Conservation (phyloP, 2,329 filamentous ascomycete genomes). For the Fusarium albidum region DNA sequence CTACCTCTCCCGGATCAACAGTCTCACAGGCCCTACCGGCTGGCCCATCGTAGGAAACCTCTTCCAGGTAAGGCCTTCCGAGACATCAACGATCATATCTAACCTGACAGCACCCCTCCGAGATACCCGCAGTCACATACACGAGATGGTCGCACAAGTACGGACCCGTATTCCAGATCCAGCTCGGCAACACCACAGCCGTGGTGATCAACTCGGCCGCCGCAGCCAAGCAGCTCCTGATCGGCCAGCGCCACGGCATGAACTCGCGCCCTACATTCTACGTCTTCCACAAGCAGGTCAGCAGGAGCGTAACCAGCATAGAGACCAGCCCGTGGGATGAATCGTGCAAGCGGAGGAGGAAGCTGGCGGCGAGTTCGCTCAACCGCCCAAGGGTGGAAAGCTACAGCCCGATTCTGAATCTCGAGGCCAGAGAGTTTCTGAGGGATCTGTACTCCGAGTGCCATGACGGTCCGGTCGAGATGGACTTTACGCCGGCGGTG, state of each 20-base stretch:
- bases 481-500: conserved; percentile 70
- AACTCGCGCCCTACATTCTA: conserved; percentile 72
- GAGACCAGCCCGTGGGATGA: conserved; percentile 76
- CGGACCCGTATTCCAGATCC: conserved; percentile 46
- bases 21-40: conserved; percentile 7
- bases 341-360: conserved; percentile 70
- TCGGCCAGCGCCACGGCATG: conserved; percentile 70
- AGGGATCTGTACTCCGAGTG: conserved; percentile 67
- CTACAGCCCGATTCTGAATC: conserved; percentile 73
- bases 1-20: not conserved
- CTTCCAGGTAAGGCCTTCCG: conserved; percentile 5
- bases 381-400: conserved; percentile 71
- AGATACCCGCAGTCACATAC: conserved; percentile 36
- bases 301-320: conserved; percentile 51
- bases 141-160: conserved; percentile 41
- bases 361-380: conserved; percentile 60
- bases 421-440: conserved; percentile 66
- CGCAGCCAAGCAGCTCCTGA: conserved; percentile 70
- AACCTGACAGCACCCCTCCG: not conserved
- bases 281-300: conserved; percentile 68
- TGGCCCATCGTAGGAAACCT: conserved; percentile 17
- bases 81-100: not conserved
- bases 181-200: conserved; percentile 60
- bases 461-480: conserved; percentile 60
- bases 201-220: conserved; percentile 74